Evolutionary conservation across 257 asterid genomes (phyloP).

Genomic region (Forsythia viridissima): DNA sequence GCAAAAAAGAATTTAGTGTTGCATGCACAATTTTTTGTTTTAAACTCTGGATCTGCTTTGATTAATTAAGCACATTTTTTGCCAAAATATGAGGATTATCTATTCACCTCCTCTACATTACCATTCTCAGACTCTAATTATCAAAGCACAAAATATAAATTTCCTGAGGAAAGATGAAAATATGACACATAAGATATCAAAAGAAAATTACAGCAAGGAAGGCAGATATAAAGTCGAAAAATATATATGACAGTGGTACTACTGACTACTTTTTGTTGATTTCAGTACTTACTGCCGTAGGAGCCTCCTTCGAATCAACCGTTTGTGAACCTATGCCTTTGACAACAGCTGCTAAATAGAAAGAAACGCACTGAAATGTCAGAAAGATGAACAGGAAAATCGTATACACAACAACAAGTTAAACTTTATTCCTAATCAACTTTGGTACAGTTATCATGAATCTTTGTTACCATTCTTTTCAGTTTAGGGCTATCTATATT

Average conservation of each 20-base stretch:
- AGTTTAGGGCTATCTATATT: not conserved
- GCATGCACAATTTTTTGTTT: not conserved
- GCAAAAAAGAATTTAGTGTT: not conserved
- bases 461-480: not conserved
- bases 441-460: not conserved
- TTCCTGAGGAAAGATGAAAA: not conserved
- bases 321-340: constrained; percentile 33
- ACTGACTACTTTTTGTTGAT: constrained; percentile 46
- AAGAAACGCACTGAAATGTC: constrained; percentile 5
- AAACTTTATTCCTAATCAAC: not conserved
- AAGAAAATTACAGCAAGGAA: not conserved
- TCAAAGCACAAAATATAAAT: not conserved
- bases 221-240: not conserved
- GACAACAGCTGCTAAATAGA: constrained; percentile 39
- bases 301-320: constrained; percentile 33
- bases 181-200: not conserved
- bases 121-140: not conserved
- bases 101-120: not conserved
- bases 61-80: not conserved
- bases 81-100: not conserved
- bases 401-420: not conserved
- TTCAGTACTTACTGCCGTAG: constrained; percentile 45
- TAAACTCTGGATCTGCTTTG: not conserved
- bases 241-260: constrained; percentile 25
- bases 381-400: not conserved